Evolutionary conservation across 23 red algal species (phyloP), one percentile per base, ranked within the genome.

Genomic region (Chondrus crispus): DNA sequence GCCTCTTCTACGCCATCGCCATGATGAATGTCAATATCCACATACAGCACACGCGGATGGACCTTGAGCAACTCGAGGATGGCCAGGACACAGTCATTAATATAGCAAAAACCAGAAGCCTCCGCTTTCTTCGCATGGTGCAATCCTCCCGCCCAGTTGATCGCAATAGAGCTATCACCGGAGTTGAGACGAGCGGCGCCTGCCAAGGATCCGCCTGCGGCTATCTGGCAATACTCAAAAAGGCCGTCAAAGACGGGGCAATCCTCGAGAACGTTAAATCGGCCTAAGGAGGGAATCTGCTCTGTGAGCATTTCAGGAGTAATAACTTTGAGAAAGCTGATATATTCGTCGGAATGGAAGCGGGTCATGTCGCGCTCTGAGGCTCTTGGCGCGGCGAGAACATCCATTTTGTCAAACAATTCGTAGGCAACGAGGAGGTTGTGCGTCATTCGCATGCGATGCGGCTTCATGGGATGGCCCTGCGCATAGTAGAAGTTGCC

Each of bases 1-100:
- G 97, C 97, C 86, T 98, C 97, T 37, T 98, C 97, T n/a, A 98
- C 97, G 39, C 97, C 97, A 54, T 98, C 97, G 45, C 97, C 97
- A 63, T 98, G 97, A 49, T 98, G 97, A 79, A 98, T 95, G 78
- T 98, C 97, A 84, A 98, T 98, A 70, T 98, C 97, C 42, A 90
- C 82, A 68, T 98, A 98, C 18, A 98, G 78, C 18, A 98, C 97
- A 48, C 97, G 73, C 20, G 97, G 66, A 45, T 98, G 97, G 45
- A 90, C 80, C 58, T 96, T 98, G 76, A 98, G 89, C 16, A 98
- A 81, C 89, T 98, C 97, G 46, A 98, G 57, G 46, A 98, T 98
- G 33, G 92, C 97, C 18, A 98, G 55, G 8, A 98, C 97, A 52
- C 97, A 98, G 66, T 98, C 97, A 62, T 98, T 98, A 41, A 96